These are phyloP conservation scores for Rhododendron henanense DNA, from an alignment of 148 eudicot species.

Conservation along the genomic window DNA sequence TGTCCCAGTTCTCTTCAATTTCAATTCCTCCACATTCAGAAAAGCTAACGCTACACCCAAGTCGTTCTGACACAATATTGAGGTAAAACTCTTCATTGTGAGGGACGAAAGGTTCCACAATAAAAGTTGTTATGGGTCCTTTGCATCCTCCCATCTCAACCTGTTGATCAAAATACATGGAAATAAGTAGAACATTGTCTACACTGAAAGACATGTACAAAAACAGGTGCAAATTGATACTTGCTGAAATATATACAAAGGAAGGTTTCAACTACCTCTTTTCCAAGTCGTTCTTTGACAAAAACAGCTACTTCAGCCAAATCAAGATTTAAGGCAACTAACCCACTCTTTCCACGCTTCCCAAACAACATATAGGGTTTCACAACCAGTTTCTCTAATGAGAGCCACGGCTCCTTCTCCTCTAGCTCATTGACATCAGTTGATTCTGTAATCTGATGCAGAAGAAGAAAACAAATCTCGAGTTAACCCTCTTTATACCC, in stretches of 20 bases:
- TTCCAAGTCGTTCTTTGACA: constrained; percentile 17
- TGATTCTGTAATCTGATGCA: constrained; percentile 62
- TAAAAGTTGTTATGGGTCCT: constrained; percentile 94
- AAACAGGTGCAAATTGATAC: no score
- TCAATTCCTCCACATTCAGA: constrained; percentile 99
- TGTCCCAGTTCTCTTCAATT: constrained; percentile 98
- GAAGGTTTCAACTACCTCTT: constrained; percentile 11
- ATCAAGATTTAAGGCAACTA: constrained; percentile 16
- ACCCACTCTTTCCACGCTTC: constrained; percentile 54
- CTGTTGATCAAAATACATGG: constrained; percentile 28
- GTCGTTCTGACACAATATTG: constrained; percentile 93
- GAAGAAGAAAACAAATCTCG: constrained; percentile 10
- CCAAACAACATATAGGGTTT: constrained; percentile 13
- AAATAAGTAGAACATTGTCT: background rate
- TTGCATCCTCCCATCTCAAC: constrained; percentile 98
- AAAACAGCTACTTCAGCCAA: constrained; percentile 13
- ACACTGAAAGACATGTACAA: no score
- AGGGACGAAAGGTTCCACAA: constrained; percentile 93
- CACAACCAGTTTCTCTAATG: constrained; percentile 71
- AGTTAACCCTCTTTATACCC: background rate
- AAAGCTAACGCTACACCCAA: constrained; percentile 89
- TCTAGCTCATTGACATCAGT: constrained; percentile 66
- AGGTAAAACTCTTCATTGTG: constrained; percentile 93
- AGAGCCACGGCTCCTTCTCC: constrained; percentile 70
- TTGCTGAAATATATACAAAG: constrained; percentile 18